Percentiles rank a stretch among this genome's conserved stretches.
phyloP scores from a whole-genome alignment of 164 flowering plant species.

The Nelumbo lutea region DNA sequence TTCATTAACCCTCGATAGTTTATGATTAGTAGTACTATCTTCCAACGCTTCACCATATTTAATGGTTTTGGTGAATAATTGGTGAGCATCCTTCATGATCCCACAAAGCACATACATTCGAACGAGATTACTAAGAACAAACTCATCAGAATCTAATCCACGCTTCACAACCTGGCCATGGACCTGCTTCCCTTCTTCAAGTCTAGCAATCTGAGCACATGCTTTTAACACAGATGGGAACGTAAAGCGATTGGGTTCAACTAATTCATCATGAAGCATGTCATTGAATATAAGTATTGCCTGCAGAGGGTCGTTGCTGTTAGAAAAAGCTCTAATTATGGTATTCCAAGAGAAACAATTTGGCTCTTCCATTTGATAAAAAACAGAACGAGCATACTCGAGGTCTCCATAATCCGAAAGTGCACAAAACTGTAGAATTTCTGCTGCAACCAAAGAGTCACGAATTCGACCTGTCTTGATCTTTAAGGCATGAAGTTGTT shows the following conservation, averaged over 20 bases:
- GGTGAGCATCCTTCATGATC: conserved; percentile 34
- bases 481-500: conserved; percentile 45
- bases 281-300: conserved; percentile 22
- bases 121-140: conserved; percentile 46
- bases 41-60: conserved; percentile 2
- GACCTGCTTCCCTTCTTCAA: conserved; percentile 43
- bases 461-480: conserved; percentile 48
- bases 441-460: conserved; percentile 50
- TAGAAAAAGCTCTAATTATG: conserved; percentile 44
- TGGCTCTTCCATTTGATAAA: conserved; percentile 30
- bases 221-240: conserved; percentile 55
- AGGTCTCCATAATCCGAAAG: conserved; percentile 25
- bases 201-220: conserved; percentile 28
- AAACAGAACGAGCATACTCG: conserved; percentile 30
- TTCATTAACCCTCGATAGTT: too few species aligned
- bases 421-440: conserved; percentile 35
- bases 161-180: conserved; percentile 39
- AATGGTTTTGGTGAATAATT: conserved; percentile 21
- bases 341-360: conserved; percentile 60
- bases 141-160: conserved; percentile 41
- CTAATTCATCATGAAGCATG: conserved; percentile 32
- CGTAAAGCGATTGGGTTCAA: conserved; percentile 39
- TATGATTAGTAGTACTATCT: too few species aligned
- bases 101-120: conserved; percentile 45
- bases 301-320: conserved; percentile 25